A percentile compares a stretch with the other conserved stretches of the same genome.
Conservation (phyloP, 345 rosid genomes). For the Populus ilicifolia region DNA sequence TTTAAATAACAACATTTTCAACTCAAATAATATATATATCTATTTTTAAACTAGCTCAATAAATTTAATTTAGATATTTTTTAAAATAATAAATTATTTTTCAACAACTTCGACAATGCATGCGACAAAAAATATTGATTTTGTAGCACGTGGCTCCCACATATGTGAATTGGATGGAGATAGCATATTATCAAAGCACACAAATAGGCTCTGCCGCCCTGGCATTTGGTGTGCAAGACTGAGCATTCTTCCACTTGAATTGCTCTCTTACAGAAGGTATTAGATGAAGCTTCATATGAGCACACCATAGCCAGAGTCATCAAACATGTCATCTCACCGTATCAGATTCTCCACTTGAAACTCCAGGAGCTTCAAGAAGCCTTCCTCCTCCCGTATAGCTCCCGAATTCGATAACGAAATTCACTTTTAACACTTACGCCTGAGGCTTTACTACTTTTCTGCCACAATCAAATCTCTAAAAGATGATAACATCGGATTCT, state of each 20-base stretch:
- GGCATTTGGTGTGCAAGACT: not conserved
- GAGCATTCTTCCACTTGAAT: not conserved
- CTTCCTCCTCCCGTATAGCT: not conserved
- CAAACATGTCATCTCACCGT: not conserved
- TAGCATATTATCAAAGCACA: not conserved
- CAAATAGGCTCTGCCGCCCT: not conserved
- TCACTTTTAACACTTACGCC: not conserved
- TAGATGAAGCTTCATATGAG: not conserved
- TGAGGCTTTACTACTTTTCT: conserved; percentile 7
- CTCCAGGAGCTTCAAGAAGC: conserved; percentile 1
- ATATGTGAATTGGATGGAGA: not conserved
- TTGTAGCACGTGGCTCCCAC: not conserved
- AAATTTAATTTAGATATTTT: no score
- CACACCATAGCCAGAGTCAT: not conserved
- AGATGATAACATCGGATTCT: no score
- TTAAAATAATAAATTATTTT: no score
- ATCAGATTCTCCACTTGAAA: not conserved
- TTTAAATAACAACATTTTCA: no score
- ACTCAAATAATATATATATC: no score
- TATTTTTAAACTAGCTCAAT: no score
- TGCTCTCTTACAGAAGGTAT: not conserved
- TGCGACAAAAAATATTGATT: not conserved
- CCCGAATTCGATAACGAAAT: conserved; percentile 13
- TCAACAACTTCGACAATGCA: no score
- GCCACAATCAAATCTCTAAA: not conserved